Conservation (phyloP, 257 asterid genomes). For the Vinca minor region DNA sequence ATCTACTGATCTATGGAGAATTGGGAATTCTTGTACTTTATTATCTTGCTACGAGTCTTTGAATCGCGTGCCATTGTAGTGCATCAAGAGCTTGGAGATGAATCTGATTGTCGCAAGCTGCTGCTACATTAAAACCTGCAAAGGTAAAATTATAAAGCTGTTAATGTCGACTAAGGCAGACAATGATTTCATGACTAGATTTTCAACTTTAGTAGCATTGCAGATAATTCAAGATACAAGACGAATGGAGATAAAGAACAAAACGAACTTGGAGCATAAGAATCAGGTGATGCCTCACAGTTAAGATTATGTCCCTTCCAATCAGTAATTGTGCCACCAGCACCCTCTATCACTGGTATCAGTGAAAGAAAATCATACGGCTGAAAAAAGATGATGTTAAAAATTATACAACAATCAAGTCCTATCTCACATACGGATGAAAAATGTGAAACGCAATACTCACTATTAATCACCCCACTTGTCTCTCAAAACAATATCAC, state of each 20-base stretch:
- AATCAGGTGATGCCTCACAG: conserved; percentile 76
- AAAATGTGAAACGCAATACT: neutral
- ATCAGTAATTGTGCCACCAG: conserved; percentile 86
- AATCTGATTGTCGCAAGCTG: conserved; percentile 66
- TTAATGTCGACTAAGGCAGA: no score
- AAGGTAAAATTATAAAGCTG: neutral
- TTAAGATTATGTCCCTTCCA: conserved; percentile 64
- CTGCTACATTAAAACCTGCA: conserved; percentile 75
- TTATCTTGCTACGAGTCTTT: neutral
- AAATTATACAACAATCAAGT: neutral
- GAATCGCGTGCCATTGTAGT: conserved; percentile 57
- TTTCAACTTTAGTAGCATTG: neutral
- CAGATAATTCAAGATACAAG: neutral
- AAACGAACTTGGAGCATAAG: conserved; percentile 53
- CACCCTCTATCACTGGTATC: conserved; percentile 95
- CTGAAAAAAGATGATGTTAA: conserved; percentile 27
- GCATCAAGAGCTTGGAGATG: conserved; percentile 57
- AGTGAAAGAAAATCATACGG: conserved; percentile 94
- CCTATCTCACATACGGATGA: neutral
- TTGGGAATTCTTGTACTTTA: neutral
- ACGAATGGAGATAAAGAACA: neutral
- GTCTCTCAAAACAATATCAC: neutral
- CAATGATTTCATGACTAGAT: neutral
- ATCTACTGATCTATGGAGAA: neutral
- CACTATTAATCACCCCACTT: neutral